Conservation (phyloP, 345 rosid species). For the Diplotaxis tenuifolia region DNA sequence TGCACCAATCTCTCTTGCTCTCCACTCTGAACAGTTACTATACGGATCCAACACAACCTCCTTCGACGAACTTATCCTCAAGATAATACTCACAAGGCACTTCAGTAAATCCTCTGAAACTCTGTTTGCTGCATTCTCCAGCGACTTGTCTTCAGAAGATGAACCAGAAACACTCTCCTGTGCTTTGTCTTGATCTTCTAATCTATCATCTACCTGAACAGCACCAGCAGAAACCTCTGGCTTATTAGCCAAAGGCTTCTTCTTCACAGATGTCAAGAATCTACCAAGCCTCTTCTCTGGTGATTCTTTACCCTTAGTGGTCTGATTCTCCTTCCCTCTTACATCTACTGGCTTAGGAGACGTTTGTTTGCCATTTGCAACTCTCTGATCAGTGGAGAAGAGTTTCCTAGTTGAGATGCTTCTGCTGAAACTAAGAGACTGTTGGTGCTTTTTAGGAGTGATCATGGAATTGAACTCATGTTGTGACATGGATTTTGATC, state of each 20-base stretch:
- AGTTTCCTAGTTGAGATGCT: constrained; percentile 65
- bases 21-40: constrained; percentile 40
- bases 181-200: constrained; percentile 54
- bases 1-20: constrained; percentile 56
- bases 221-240: constrained; percentile 8
- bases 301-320: constrained; percentile 62
- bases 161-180: constrained; percentile 49
- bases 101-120: constrained; percentile 71
- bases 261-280: constrained; percentile 47
- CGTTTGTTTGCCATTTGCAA: constrained; percentile 44
- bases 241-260: constrained; percentile 26
- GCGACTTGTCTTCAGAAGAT: constrained; percentile 41
- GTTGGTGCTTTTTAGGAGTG: constrained; percentile 50
- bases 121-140: constrained; percentile 55
- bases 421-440: constrained; percentile 48
- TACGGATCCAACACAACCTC: constrained; percentile 61
- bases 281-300: constrained; percentile 54
- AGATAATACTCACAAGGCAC: constrained; percentile 63
- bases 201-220: constrained; percentile 66
- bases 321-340: not conserved
- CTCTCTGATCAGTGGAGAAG: constrained; percentile 36
- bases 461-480: constrained; percentile 53
- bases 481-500: constrained; percentile 73
- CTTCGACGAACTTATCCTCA: constrained; percentile 61
- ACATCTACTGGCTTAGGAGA: constrained; percentile 38